Conservation (phyloP, 305 asterid species). For the Euphrasia arctica region DNA sequence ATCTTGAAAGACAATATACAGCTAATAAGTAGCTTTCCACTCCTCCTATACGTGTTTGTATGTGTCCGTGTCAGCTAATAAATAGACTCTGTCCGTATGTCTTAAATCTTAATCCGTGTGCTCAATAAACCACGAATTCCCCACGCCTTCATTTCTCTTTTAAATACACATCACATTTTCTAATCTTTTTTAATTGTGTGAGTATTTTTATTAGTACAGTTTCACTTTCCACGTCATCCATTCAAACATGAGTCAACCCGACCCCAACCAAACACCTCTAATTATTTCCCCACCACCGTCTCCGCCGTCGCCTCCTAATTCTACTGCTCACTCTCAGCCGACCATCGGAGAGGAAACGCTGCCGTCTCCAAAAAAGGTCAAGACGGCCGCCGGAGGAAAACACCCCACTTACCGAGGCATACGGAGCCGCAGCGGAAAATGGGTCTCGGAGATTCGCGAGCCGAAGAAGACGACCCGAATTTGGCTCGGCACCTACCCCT, state of each 20-base stretch:
- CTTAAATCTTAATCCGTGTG: slow-evolving; percentile 10
- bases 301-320: neutral
- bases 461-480: slow-evolving; percentile 71
- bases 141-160: slow-evolving; percentile 28
- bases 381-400: slow-evolving; percentile 28
- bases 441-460: slow-evolving; percentile 80
- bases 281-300: slow-evolving; percentile 16
- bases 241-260: slow-evolving; percentile 37
- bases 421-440: slow-evolving; percentile 54
- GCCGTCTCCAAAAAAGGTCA: slow-evolving; percentile 43
- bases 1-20: neutral
- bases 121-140: slow-evolving; percentile 35
- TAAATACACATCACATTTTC: neutral
- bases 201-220: neutral
- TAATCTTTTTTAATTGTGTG: neutral
- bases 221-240: slow-evolving; percentile 33
- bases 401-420: slow-evolving; percentile 45
- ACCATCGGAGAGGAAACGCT: slow-evolving; percentile 25
- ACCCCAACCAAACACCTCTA: slow-evolving; percentile 23
- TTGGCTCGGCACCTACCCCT: slow-evolving; percentile 82
- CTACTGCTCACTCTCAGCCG: slow-evolving; percentile 13
- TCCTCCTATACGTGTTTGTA: slow-evolving; percentile 10
- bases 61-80: slow-evolving; percentile 5
- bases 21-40: slow-evolving; percentile 21
- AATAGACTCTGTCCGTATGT: neutral